Evolutionary conservation across 176 grass and related monocot species (phyloP).

Genomic region (Phoenix roebelenii): DNA sequence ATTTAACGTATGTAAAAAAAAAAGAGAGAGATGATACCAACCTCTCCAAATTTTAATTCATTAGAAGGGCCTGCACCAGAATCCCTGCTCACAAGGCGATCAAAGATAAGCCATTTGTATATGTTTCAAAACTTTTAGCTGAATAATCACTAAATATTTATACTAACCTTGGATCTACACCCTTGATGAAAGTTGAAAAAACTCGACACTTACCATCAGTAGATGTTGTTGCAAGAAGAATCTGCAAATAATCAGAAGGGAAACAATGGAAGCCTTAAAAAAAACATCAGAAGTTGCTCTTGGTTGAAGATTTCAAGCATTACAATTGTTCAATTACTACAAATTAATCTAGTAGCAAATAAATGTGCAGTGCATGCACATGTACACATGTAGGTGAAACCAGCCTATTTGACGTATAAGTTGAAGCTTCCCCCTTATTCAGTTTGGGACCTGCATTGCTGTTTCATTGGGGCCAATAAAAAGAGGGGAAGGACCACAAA

Average conservation of each 20-base stretch:
- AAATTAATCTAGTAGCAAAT: no score
- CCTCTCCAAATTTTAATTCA: conserved; percentile 94
- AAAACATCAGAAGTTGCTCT: no score
- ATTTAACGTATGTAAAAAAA: no score
- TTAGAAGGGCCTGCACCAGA: conserved; percentile 36
- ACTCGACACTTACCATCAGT: conserved; percentile 97
- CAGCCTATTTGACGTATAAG: no score
- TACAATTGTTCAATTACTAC: no score
- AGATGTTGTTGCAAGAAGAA: conserved; percentile 94
- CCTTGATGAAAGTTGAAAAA: conserved; percentile 93
- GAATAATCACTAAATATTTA: background rate
- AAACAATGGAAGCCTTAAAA: conserved; percentile 1
- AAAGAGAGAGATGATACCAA: conserved; percentile 7
- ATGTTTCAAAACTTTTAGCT: conserved; percentile 2
- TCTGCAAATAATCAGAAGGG: conserved; percentile 41
- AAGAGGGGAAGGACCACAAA: no score
- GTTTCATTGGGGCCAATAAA: no score
- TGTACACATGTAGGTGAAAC: no score
- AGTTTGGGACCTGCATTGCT: no score
- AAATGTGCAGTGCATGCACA: no score
- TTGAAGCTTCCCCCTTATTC: no score
- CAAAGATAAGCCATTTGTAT: conserved; percentile 23
- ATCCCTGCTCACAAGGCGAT: conserved; percentile 40
- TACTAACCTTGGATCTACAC: conserved; percentile 71
- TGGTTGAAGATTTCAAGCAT: background rate